These are phyloP conservation scores for Nakazawaea anatomiae DNA, from an alignment of 805 yeast species.

Conservation along the genomic window DNA sequence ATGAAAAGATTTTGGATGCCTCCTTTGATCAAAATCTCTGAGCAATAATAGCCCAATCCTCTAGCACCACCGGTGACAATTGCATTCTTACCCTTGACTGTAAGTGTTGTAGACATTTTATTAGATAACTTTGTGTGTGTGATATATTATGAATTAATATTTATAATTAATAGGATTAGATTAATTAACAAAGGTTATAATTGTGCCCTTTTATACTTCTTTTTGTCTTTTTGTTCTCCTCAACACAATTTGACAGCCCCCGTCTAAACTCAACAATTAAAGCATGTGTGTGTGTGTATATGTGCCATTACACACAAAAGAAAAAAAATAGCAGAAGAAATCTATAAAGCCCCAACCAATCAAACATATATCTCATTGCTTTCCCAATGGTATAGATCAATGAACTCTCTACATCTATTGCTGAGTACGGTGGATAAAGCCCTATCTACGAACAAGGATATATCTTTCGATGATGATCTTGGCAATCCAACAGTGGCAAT, in stretches of 20 bases:
- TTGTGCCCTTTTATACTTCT: background rate
- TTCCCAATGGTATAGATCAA: slow-evolving; percentile 8
- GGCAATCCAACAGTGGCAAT: background rate
- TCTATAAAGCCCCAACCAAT: background rate
- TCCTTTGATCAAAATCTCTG: slow-evolving; percentile 53
- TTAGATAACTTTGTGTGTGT: background rate
- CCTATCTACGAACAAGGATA: slow-evolving; percentile 14
- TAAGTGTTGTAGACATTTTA: background rate
- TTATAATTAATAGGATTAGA: background rate
- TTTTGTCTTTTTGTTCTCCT: background rate
- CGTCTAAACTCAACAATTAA: background rate
- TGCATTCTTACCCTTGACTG: slow-evolving; percentile 55
- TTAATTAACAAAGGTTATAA: background rate
- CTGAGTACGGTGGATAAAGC: slow-evolving; percentile 26
- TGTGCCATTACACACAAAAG: too few relatives aligned
- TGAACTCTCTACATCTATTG: slow-evolving; percentile 26
- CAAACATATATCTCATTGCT: background rate
- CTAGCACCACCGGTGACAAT: slow-evolving; percentile 72
- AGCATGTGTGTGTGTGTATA: background rate
- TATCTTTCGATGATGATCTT: background rate
- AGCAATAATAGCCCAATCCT: slow-evolving; percentile 67
- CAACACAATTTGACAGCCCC: too few relatives aligned
- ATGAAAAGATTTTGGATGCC: slow-evolving; percentile 61
- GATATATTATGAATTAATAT: background rate
- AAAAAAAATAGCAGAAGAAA: background rate